phyloP scores from a whole-genome alignment of 495 filamentous ascomycete species.

The Hypoxylon cercidicola region DNA sequence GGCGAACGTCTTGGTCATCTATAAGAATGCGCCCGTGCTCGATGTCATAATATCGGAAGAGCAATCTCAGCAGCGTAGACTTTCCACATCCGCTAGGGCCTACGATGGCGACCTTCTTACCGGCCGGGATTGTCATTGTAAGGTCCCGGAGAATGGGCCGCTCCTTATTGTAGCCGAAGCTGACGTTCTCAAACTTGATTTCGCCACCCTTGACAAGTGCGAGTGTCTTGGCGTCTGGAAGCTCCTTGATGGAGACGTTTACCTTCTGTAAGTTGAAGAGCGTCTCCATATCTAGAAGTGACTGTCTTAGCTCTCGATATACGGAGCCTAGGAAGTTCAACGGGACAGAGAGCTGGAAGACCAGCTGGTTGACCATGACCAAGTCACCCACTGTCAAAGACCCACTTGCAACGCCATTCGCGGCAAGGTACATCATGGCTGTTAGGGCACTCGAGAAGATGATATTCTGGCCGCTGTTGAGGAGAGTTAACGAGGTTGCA shows the following conservation, averaged over 20 bases:
- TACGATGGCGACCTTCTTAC: constrained; percentile 94
- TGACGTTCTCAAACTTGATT: constrained; percentile 93
- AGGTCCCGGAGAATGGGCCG: constrained; percentile 88
- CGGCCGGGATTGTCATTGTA: constrained; percentile 88
- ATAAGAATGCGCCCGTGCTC: constrained; percentile 88
- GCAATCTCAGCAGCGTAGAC: constrained; percentile 86
- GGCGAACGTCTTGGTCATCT: constrained; percentile 90
- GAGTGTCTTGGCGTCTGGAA: constrained; percentile 75
- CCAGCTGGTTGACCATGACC: constrained; percentile 98
- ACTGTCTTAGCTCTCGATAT: constrained; percentile 94
- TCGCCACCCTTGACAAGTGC: constrained; percentile 80
- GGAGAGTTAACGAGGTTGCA: constrained; percentile 87
- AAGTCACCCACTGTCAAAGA: constrained; percentile 91
- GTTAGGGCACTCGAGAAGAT: constrained; percentile 96
- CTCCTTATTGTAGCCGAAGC: constrained; percentile 89
- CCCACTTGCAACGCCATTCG: constrained; percentile 84
- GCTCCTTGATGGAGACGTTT: constrained; percentile 86
- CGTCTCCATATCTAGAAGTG: constrained; percentile 96
- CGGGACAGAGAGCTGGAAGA: constrained; percentile 96
- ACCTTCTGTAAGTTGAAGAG: constrained; percentile 99
- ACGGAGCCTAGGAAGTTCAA: constrained; percentile 96
- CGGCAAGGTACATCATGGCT: constrained; percentile 97
- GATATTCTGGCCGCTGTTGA: constrained; percentile 98
- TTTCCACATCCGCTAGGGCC: constrained; percentile 97
- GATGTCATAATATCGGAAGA: constrained; percentile 95